A percentile compares a stretch with the other conserved stretches of the same genome.
Evolutionary conservation across 2,329 filamentous ascomycete genomes (phyloP).

Genomic region (Arachnopeziza araneosa): DNA sequence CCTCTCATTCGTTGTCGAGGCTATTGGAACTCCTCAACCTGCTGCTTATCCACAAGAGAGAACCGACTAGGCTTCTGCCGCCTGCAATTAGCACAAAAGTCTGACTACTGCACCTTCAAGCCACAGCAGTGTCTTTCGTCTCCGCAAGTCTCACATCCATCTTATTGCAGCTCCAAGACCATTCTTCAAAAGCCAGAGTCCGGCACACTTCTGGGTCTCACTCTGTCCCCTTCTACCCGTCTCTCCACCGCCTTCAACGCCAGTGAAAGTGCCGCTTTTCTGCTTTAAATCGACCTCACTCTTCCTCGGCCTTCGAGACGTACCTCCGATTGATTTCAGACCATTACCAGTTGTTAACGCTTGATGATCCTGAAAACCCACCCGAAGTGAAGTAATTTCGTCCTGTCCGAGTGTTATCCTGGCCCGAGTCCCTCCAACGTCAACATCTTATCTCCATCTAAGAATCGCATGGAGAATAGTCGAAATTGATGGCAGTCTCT

Average conservation of each 20-base stretch:
- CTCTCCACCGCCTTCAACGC: neutral
- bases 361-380: neutral
- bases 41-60: neutral
- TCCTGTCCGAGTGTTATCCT: neutral
- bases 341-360: neutral
- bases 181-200: neutral
- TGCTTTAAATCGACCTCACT: neutral
- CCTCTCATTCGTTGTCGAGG: neutral
- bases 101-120: neutral
- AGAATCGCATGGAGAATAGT: neutral
- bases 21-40: neutral
- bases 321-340: neutral
- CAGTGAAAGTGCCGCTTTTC: neutral
- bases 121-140: neutral
- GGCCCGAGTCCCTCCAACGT: neutral
- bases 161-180: neutral
- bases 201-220: neutral
- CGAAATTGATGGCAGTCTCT: constrained; percentile 27
- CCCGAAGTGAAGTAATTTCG: neutral
- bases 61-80: neutral
- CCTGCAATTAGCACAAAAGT: neutral
- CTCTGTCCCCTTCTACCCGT: neutral
- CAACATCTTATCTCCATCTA: neutral
- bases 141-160: neutral
- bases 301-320: neutral